phyloP scores from a whole-genome alignment of 495 filamentous ascomycete species.

The Annulohypoxylon bovei region DNA sequence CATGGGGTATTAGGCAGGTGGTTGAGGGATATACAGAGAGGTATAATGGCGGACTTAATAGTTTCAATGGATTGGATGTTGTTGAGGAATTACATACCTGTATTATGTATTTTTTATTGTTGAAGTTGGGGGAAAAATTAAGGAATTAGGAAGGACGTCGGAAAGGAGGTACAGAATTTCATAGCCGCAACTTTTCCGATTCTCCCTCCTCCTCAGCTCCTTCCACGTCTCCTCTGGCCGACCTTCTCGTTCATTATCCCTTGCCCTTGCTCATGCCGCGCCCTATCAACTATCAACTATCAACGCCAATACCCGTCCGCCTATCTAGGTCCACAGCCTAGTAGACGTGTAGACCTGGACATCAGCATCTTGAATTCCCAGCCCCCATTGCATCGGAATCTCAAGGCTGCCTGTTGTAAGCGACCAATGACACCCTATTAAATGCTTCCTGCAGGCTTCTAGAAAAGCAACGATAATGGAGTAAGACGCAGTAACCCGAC shows the following conservation, averaged over 20 bases:
- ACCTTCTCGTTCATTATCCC: slow-evolving; percentile 25
- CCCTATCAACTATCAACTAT: too few species aligned
- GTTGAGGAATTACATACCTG: slow-evolving; percentile 40
- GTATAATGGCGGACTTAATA: slow-evolving; percentile 7
- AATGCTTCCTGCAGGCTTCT: slow-evolving; percentile 22
- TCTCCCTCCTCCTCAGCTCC: neutral
- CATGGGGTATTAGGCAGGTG: slow-evolving; percentile 14
- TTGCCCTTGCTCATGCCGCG: slow-evolving; percentile 22
- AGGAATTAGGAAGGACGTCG: slow-evolving; percentile 21
- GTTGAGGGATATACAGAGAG: slow-evolving; percentile 19
- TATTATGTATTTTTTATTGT: slow-evolving; percentile 32
- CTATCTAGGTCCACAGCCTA: slow-evolving; percentile 14
- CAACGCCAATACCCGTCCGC: slow-evolving; percentile 19
- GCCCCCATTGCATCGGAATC: slow-evolving; percentile 9
- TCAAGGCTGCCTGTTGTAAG: neutral
- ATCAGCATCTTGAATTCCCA: too few species aligned
- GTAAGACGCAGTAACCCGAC: neutral
- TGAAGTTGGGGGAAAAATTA: slow-evolving; percentile 22
- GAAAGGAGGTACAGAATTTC: neutral
- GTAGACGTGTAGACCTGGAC: neutral
- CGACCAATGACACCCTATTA: slow-evolving; percentile 22
- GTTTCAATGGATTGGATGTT: slow-evolving; percentile 10
- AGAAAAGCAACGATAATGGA: slow-evolving; percentile 9
- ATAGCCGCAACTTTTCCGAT: slow-evolving; percentile 16
- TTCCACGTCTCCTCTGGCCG: neutral